A percentile compares a stretch with the other conserved stretches of the same genome.
Evolutionary conservation across 768 basidiomycete species (phyloP).

Genomic region (Boletus subcaerulescens): DNA sequence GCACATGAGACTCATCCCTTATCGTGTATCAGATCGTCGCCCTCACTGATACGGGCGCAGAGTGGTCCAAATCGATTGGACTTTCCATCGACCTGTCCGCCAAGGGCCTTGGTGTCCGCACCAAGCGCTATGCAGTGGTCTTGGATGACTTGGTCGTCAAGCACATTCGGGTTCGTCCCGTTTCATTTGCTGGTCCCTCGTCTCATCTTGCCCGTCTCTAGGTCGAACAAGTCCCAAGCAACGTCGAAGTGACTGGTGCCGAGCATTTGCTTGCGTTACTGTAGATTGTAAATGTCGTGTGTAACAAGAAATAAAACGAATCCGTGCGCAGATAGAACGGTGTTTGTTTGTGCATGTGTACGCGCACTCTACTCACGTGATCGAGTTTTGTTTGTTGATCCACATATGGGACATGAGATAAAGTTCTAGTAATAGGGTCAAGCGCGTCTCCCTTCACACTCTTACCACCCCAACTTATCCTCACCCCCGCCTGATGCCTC

Average conservation of each 20-base stretch:
- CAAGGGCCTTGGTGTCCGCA: constrained; percentile 54
- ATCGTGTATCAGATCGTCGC: constrained; percentile 47
- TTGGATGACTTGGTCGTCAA: constrained; percentile 70
- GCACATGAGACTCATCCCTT: not conserved
- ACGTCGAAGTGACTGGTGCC: constrained; percentile 10
- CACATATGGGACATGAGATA: constrained; percentile 25
- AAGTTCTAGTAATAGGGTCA: constrained; percentile 32
- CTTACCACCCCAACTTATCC: constrained; percentile 11
- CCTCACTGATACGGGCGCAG: constrained; percentile 52
- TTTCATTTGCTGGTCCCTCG: not conserved
- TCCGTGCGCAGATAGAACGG: constrained; percentile 18
- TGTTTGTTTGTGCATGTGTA: constrained; percentile 30
- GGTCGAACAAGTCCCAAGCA: constrained; percentile 13
- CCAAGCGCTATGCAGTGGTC: constrained; percentile 60
- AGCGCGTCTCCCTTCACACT: constrained; percentile 31
- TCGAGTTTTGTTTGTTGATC: constrained; percentile 36
- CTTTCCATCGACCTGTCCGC: constrained; percentile 51
- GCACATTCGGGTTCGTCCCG: constrained; percentile 51
- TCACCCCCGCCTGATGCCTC: constrained; percentile 48
- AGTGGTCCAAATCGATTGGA: constrained; percentile 56
- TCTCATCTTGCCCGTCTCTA: not conserved
- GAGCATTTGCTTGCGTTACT: constrained; percentile 11
- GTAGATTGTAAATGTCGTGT: not conserved
- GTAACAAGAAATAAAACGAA: not conserved
- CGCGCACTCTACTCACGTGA: constrained; percentile 33